Evolutionary conservation across 2,329 filamentous ascomycete genomes (phyloP).

Genomic region (Pseudogymnoascus sp.): DNA sequence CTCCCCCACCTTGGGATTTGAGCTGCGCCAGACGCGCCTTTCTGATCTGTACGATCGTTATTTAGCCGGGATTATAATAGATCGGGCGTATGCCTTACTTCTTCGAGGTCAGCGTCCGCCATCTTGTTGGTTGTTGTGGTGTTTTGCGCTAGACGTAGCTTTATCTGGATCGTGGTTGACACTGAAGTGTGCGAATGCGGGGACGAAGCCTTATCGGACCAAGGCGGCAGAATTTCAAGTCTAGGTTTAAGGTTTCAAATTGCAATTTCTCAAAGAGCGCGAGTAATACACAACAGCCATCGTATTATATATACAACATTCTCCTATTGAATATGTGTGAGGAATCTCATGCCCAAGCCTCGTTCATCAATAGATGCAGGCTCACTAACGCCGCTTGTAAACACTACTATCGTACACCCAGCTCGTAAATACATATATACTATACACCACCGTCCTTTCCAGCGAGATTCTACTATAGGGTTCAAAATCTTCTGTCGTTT

Average conservation of each 20-base stretch:
- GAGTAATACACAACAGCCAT: slow-evolving; percentile 1
- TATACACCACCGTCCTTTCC: background rate
- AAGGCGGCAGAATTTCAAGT: background rate
- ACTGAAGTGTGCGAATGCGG: background rate
- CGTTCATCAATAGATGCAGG: background rate
- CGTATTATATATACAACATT: slow-evolving; percentile 6
- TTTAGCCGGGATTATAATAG: background rate
- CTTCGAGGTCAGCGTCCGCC: slow-evolving; percentile 8
- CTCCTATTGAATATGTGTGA: background rate
- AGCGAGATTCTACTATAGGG: background rate
- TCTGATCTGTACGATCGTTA: slow-evolving; percentile 57
- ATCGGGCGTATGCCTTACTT: background rate
- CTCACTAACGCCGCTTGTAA: background rate
- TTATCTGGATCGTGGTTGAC: background rate
- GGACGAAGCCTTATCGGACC: background rate
- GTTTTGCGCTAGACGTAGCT: background rate
- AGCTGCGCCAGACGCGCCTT: slow-evolving; percentile 90
- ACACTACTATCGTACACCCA: slow-evolving; percentile 2
- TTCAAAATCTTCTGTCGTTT: background rate
- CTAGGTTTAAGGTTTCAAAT: slow-evolving; percentile 5
- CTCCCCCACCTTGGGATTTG: slow-evolving; percentile 59
- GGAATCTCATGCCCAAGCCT: background rate
- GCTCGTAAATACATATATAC: slow-evolving; percentile 9
- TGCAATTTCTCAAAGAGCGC: background rate
- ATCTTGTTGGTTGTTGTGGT: slow-evolving; percentile 1